Conservation (phyloP, 768 basidiomycete species). For the Boletellus emodensis region DNA sequence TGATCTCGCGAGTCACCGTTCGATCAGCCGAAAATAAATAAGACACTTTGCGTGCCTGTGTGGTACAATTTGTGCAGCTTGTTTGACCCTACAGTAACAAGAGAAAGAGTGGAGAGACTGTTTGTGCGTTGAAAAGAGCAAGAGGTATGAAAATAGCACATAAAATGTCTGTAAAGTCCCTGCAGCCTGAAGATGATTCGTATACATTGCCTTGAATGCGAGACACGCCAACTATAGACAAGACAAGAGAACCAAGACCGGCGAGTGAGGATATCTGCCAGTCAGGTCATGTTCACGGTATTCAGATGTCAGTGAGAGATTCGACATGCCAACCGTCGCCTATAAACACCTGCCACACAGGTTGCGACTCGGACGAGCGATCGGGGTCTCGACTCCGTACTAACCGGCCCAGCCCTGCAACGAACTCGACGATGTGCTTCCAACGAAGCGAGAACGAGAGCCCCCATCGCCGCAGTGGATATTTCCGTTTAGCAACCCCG, state of each 20-base stretch:
- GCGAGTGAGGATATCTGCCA: neutral
- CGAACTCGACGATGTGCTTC: conserved; percentile 24
- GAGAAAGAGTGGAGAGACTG: no score
- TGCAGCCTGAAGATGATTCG: conserved; percentile 3
- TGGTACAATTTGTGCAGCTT: no score
- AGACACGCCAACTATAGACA: neutral
- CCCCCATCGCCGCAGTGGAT: conserved; percentile 3
- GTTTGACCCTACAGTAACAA: no score
- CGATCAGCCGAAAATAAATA: no score
- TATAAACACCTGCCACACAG: no score
- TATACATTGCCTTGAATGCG: neutral
- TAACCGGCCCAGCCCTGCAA: conserved; percentile 30
- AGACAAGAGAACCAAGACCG: neutral
- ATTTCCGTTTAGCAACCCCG: conserved; percentile 2
- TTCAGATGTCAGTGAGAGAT: neutral
- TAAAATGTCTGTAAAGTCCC: conserved; percentile 16
- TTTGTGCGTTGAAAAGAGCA: neutral
- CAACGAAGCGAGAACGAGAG: conserved; percentile 10
- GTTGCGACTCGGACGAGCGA: neutral
- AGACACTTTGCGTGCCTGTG: no score
- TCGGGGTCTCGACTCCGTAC: neutral
- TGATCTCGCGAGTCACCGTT: no score
- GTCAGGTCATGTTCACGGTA: neutral
- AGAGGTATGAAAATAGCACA: conserved; percentile 8
- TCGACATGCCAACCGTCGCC: no score